Evolutionary conservation across 2,329 filamentous ascomycete genomes (phyloP), one percentile per base, ranked within the genome.

Genomic region (Boeremia exigua): DNA sequence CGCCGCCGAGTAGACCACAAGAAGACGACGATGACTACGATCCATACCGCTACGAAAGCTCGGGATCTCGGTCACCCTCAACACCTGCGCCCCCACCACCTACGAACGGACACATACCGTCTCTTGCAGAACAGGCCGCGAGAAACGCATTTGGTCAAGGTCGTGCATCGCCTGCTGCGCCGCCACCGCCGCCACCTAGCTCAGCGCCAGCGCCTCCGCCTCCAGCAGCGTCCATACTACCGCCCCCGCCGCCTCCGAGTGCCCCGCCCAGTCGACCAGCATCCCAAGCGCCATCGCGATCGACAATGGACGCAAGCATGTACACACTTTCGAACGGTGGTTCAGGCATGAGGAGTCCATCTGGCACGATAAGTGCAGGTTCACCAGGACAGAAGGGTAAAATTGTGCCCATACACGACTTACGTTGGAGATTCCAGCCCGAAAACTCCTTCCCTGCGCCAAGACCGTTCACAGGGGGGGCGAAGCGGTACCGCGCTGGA

Each of bases 401-500:
- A 45, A 59, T 75, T 29, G 78, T 87, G 54, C 77, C 84, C 10
- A 86, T 96, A 45, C 85, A 92, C 59, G 95, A 98, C 74, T 75
- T 82, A 49, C 83, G 94, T 63, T 99, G 92, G 87, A 89, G 88
- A 61, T 99, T 97, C 71, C 89, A 94, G 66, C 85, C 88, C 42
- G 94, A 97, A 67, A 84, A 82, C 32, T 82, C 90, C 65, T 82
- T 98, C 42, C 94, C 95, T 0, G 94, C 92, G 66, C 94, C 94
- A 19, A 84, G 94, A 68, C 87, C 90, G 1, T 97, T 96, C 70
- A 78, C 82, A 1, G 89, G 89, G n/a, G 86, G 85, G 3, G 78
- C 83, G 17, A 92, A 89, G 73, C 87, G 86, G 72, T 99, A 98
- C 76, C 84, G 94, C 60, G 95, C 95, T 32, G 95, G 95, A 8